Conservation (phyloP, 257 asterid genomes). For the Jaltomata sinuosa region DNA sequence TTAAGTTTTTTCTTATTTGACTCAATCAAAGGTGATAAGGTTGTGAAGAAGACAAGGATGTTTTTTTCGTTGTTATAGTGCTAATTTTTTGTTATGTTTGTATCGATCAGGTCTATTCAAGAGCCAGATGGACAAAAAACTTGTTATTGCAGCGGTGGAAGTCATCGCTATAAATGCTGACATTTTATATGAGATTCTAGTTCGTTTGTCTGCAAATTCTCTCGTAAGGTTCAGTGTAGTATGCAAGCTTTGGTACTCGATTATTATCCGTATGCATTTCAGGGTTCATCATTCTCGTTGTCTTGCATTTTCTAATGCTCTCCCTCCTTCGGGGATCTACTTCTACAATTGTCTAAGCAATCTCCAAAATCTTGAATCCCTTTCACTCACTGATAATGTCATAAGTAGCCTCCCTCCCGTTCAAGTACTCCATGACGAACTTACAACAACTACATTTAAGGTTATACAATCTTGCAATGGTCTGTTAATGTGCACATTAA, state of each 20-base stretch:
- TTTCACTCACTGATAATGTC: background rate
- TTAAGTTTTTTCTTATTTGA: too few species aligned
- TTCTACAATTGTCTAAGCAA: background rate
- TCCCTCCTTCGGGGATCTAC: background rate
- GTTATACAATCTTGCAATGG: background rate
- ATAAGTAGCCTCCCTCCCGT: background rate
- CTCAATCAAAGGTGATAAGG: too few species aligned
- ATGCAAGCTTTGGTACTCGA: background rate
- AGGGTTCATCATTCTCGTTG: background rate
- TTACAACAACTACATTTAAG: background rate
- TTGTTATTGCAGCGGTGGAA: background rate
- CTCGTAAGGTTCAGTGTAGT: background rate
- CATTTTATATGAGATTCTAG: background rate
- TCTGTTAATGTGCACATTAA: too few species aligned
- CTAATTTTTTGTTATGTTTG: background rate
- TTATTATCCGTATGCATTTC: background rate
- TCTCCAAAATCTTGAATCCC: background rate
- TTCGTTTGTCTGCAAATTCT: background rate
- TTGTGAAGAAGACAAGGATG: too few species aligned
- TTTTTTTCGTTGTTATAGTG: too few species aligned
- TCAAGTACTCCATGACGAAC: background rate
- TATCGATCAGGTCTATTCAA: background rate
- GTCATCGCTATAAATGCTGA: background rate
- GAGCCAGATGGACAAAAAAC: background rate
- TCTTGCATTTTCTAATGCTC: background rate